Conservation (phyloP, 495 filamentous ascomycete genomes). For the Acidiella bohemica region DNA sequence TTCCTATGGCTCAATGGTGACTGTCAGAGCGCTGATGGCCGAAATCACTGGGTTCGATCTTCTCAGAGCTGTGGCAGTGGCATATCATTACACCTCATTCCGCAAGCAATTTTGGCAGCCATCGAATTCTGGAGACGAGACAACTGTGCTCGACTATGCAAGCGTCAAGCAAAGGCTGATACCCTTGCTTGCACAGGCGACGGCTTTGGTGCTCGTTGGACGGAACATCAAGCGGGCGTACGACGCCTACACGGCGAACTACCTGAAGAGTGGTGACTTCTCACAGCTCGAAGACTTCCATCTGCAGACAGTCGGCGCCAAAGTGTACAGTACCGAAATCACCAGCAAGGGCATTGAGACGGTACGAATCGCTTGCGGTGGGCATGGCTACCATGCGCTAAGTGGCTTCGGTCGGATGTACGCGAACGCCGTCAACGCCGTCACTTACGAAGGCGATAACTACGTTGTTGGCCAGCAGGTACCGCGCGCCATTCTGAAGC, state of each 20-base stretch:
- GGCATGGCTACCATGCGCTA: conserved; percentile 11
- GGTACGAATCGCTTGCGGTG: conserved; percentile 9
- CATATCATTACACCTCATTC: conserved; percentile 9
- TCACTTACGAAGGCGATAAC: conserved; percentile 15
- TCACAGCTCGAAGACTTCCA: conserved; percentile 16
- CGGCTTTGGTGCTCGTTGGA: conserved; percentile 11
- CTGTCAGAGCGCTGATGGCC: conserved; percentile 15
- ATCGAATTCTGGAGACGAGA: conserved; percentile 6
- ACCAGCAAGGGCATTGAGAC: conserved; percentile 10
- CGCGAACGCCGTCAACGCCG: conserved; percentile 10
- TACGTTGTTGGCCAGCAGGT: conserved; percentile 12
- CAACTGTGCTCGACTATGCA: conserved; percentile 14
- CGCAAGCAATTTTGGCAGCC: conserved; percentile 13
- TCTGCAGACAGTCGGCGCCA: conserved; percentile 11
- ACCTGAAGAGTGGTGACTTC: conserved; percentile 11
- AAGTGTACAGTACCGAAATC: conserved; percentile 14
- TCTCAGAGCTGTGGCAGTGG: conserved; percentile 11
- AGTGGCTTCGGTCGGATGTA: conserved; percentile 14
- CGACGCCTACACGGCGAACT: conserved; percentile 6
- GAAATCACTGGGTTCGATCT: conserved; percentile 14
- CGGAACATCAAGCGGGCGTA: conserved; percentile 9
- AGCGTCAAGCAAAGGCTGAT: conserved; percentile 12
- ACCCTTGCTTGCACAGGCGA: conserved; percentile 9
- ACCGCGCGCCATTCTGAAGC: conserved; percentile 11
- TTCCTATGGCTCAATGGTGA: conserved; percentile 18